phyloP scores from a whole-genome alignment of 176 grass and related monocot genomes.

The Hsuehochloa calcarea region DNA sequence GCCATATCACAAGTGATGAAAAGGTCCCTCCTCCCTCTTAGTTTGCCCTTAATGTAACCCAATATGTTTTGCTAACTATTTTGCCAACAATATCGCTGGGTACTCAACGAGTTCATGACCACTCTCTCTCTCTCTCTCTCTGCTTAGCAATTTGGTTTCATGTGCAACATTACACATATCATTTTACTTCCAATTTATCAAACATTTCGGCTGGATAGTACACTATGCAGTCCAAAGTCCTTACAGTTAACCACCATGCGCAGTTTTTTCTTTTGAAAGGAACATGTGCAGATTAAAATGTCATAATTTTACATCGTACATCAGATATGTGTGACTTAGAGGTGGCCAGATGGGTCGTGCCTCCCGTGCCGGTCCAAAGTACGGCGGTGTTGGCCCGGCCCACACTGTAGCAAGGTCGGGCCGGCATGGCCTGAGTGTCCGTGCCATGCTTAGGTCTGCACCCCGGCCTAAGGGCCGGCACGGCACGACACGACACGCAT shows the following conservation, averaged over 20 bases:
- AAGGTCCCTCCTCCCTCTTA: slow-evolving; percentile 33
- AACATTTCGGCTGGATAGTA: not conserved
- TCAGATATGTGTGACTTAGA: not conserved
- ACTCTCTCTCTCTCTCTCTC: not conserved
- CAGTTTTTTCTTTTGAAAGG: not conserved
- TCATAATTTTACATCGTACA: not conserved
- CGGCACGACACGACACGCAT: no score
- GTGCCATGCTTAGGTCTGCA: no score
- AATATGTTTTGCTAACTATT: not conserved
- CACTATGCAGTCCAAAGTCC: not conserved
- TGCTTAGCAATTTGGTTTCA: not conserved
- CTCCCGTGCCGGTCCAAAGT: no score
- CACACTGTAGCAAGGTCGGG: no score
- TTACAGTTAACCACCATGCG: not conserved
- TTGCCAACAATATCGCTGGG: not conserved
- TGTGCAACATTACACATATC: not conserved
- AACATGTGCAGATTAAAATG: not conserved
- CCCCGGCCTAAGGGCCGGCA: no score
- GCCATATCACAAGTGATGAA: slow-evolving; percentile 75
- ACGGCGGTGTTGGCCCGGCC: no score
- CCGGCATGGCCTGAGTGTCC: no score
- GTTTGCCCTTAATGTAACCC: not conserved
- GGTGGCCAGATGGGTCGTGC: no score
- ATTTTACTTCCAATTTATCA: not conserved
- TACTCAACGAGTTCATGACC: not conserved